Evolutionary conservation across 2,329 filamentous ascomycete species (phyloP).

Genomic region (Didymella segeticola): DNA sequence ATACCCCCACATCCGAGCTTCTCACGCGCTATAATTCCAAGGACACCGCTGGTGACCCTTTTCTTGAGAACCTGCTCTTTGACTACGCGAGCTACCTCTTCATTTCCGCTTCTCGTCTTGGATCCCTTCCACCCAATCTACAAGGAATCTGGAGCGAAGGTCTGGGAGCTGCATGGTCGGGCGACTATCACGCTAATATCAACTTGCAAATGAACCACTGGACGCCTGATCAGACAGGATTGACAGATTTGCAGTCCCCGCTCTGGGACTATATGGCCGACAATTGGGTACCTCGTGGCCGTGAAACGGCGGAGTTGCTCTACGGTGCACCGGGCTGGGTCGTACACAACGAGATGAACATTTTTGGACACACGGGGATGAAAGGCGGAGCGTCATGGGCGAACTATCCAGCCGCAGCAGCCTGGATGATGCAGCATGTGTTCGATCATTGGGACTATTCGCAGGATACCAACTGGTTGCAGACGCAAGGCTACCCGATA

Average conservation of each 20-base stretch:
- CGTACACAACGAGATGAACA: slow-evolving; percentile 64
- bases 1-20: slow-evolving; percentile 48
- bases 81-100: slow-evolving; percentile 62
- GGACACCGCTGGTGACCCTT: slow-evolving; percentile 54
- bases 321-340: slow-evolving; percentile 65
- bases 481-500: slow-evolving; percentile 58
- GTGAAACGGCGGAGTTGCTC: slow-evolving; percentile 60
- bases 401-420: slow-evolving; percentile 56
- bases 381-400: slow-evolving; percentile 55
- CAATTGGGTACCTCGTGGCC: slow-evolving; percentile 62
- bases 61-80: slow-evolving; percentile 61
- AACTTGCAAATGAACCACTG: slow-evolving; percentile 70
- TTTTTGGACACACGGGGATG: slow-evolving; percentile 64
- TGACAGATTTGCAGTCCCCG: slow-evolving; percentile 54
- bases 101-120: slow-evolving; percentile 60
- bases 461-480: slow-evolving; percentile 55
- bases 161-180: slow-evolving; percentile 57
- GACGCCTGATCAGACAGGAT: slow-evolving; percentile 60
- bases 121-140: slow-evolving; percentile 62
- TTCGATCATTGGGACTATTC: slow-evolving; percentile 65
- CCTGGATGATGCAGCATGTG: slow-evolving; percentile 68
- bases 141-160: slow-evolving; percentile 63
- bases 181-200: slow-evolving; percentile 66
- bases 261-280: slow-evolving; percentile 62
- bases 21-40: slow-evolving; percentile 38